A percentile compares a stretch with the other conserved stretches of the same genome.
Evolutionary conservation across 352 stramenopile species (phyloP).

Genomic region (Pythium oligandrum): DNA sequence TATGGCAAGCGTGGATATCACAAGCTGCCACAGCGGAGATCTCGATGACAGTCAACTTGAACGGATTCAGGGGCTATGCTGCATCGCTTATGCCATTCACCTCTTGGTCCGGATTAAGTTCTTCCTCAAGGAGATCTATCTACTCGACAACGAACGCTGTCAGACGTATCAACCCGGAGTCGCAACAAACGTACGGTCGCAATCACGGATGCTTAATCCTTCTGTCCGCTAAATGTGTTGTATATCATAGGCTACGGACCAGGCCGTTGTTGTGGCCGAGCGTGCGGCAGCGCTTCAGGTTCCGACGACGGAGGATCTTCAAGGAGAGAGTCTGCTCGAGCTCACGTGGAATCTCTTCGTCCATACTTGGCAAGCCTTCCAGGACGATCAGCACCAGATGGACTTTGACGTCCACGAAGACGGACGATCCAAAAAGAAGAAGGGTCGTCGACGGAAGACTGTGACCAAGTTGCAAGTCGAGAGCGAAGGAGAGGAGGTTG

Average conservation of each 20-base stretch:
- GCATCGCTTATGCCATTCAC: constrained; percentile 50
- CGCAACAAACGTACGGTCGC: constrained; percentile 27
- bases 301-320: constrained; percentile 20
- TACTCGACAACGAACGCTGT: constrained; percentile 73
- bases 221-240: not conserved
- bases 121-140: constrained; percentile 62
- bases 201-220: not conserved
- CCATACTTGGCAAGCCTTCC: constrained; percentile 38
- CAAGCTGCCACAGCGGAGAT: constrained; percentile 16
- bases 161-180: constrained; percentile 69
- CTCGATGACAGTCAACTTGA: constrained; percentile 3
- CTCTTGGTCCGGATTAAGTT: constrained; percentile 74
- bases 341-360: constrained; percentile 61
- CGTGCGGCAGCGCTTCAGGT: constrained; percentile 17
- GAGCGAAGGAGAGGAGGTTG: constrained; percentile 33
- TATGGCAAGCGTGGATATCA: constrained; percentile 34
- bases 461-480: constrained; percentile 23
- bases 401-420: constrained; percentile 51
- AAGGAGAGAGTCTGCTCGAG: constrained; percentile 25
- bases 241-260: constrained; percentile 22
- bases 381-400: constrained; percentile 65
- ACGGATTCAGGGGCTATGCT: constrained; percentile 18
- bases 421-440: constrained; percentile 22
- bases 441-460: constrained; percentile 32
- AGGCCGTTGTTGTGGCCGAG: constrained; percentile 20